Conservation (phyloP, 139 green algal genomes). For the Tetradesmus obliquus region DNA sequence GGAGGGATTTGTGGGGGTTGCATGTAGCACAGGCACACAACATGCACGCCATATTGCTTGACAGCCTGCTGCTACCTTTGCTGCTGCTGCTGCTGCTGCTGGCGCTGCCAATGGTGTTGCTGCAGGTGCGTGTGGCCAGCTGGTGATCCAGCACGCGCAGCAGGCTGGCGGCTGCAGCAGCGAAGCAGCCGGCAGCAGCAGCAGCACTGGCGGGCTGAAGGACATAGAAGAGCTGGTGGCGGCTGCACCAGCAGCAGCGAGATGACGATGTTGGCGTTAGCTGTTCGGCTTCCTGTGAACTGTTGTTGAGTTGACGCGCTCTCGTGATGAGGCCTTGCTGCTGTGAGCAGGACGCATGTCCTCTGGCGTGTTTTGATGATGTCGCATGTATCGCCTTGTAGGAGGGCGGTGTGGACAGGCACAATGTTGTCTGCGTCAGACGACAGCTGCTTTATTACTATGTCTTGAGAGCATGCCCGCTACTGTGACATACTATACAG, state of each 20-base stretch:
- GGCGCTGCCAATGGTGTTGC: not conserved
- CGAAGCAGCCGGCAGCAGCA: slow-evolving; percentile 19
- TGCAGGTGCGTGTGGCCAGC: slow-evolving; percentile 88
- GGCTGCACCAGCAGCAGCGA: slow-evolving; percentile 10
- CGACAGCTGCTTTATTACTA: no score
- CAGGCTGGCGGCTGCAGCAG: slow-evolving; percentile 42
- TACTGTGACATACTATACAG: no score
- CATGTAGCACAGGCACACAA: no score
- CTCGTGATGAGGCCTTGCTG: no score
- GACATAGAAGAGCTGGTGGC: slow-evolving; percentile 37
- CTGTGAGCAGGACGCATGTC: no score
- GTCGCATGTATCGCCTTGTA: no score
- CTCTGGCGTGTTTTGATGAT: no score
- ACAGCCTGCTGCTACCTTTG: not conserved
- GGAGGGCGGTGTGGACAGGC: no score
- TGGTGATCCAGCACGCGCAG: slow-evolving; percentile 74
- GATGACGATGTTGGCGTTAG: not conserved
- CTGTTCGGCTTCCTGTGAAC: not conserved
- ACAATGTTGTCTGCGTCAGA: no score
- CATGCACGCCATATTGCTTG: not conserved
- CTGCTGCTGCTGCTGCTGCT: not conserved
- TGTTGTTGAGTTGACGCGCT: no score
- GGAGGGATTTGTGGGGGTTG: no score
- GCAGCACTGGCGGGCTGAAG: slow-evolving; percentile 2
- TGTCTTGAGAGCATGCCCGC: no score